phyloP scores from a whole-genome alignment of 2,329 filamentous ascomycete species.

The Aspergillus arachidicola region DNA sequence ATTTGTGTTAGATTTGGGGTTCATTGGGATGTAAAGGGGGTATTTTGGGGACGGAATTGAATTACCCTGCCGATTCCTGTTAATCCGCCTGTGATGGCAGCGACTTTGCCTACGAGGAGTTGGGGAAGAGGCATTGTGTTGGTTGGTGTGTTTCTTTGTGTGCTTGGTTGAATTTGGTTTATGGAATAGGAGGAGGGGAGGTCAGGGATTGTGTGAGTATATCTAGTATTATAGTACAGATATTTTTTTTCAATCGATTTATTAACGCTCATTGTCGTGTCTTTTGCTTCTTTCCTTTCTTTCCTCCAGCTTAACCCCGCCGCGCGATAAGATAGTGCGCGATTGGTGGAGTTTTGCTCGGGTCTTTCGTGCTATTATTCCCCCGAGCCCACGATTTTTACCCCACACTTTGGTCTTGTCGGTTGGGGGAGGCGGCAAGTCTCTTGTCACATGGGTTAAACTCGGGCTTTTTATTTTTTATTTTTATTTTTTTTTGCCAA shows the following conservation, averaged over 20 bases:
- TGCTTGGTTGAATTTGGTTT: background rate
- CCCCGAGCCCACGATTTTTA: constrained; percentile 28
- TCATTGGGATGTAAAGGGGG: background rate
- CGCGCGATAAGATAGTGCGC: constrained; percentile 22
- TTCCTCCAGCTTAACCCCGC: constrained; percentile 11
- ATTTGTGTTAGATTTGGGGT: background rate
- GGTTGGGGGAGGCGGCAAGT: background rate
- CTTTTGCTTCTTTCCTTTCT: background rate
- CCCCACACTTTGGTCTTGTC: constrained; percentile 16
- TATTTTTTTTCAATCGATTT: background rate
- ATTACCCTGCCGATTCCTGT: constrained; percentile 75
- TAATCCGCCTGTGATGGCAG: constrained; percentile 83
- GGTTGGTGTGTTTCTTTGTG: background rate
- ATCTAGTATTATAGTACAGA: background rate
- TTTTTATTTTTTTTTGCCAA: background rate
- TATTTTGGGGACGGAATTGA: background rate
- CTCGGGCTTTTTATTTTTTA: background rate
- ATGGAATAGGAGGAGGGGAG: background rate
- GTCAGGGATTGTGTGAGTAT: background rate
- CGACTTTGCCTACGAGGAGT: constrained; percentile 73
- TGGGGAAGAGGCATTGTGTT: constrained; percentile 35
- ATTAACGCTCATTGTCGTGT: background rate
- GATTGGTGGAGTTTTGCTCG: constrained; percentile 25
- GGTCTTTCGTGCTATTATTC: constrained; percentile 34
- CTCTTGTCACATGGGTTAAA: background rate